Conservation (phyloP, 73 alveolate genomes). For the Paramecium primaurelia region DNA sequence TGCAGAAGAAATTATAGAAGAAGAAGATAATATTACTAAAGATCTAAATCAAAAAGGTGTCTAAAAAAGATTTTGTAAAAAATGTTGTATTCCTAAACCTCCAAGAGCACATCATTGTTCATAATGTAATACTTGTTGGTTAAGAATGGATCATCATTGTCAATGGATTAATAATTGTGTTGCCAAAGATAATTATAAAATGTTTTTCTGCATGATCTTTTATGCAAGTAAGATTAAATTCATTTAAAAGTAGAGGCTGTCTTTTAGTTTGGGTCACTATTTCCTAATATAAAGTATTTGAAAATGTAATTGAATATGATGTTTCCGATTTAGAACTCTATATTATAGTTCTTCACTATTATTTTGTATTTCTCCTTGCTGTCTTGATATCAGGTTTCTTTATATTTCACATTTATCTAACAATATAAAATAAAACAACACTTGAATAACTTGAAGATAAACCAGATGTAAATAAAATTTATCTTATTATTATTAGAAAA, state of each 20-base stretch:
- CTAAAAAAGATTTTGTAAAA: not conserved
- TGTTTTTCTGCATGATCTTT: slow-evolving; percentile 9
- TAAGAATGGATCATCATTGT: slow-evolving; percentile 42
- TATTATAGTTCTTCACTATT: not conserved
- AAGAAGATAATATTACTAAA: not conserved
- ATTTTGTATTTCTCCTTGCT: not conserved
- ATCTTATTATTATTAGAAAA: not conserved
- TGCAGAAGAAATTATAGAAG: not conserved
- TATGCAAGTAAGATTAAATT: slow-evolving; percentile 2
- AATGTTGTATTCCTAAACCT: slow-evolving; percentile 42
- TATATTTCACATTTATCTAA: not conserved
- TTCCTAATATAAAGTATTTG: not conserved
- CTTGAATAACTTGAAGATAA: slow-evolving; percentile 1
- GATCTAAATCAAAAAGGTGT: not conserved
- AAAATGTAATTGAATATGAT: not conserved
- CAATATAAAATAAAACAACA: slow-evolving; percentile 17
- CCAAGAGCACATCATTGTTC: slow-evolving; percentile 42
- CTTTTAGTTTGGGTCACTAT: not conserved
- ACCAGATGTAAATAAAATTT: not conserved
- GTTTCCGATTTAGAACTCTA: not conserved
- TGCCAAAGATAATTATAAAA: not conserved
- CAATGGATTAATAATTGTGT: slow-evolving; percentile 45
- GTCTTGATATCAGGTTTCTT: slow-evolving; percentile 13
- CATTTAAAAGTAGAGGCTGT: not conserved
- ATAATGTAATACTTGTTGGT: slow-evolving; percentile 24